phyloP scores from a whole-genome alignment of 495 filamentous ascomycete species.

The Penicillium longicatenatum region DNA sequence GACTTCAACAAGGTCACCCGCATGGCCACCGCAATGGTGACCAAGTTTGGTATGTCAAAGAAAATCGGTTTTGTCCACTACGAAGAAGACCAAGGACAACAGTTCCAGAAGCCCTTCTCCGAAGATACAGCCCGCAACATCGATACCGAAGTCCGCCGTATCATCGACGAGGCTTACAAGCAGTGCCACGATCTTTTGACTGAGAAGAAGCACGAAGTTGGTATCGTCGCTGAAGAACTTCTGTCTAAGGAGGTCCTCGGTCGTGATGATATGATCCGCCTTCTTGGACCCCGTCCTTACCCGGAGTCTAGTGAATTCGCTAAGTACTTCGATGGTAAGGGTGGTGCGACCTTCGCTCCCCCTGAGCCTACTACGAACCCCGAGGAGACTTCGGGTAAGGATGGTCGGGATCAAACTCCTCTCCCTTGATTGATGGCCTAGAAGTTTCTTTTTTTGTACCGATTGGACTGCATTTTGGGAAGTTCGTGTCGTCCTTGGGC shows the following conservation, averaged over 20 bases:
- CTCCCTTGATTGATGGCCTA: constrained; percentile 37
- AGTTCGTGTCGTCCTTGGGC: constrained; percentile 19
- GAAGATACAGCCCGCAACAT: constrained; percentile 91
- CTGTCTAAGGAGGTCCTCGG: constrained; percentile 86
- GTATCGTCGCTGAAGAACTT: constrained; percentile 89
- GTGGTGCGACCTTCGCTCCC: constrained; percentile 54
- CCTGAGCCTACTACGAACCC: constrained; percentile 53
- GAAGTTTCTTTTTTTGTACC: constrained; percentile 19
- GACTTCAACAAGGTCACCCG: constrained; percentile 98
- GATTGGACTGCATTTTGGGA: constrained; percentile 26
- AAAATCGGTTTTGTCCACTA: constrained; percentile 92
- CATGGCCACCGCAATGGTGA: constrained; percentile 96
- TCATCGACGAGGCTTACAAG: constrained; percentile 87
- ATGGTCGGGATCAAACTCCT: constrained; percentile 48
- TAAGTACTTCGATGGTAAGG: constrained; percentile 78
- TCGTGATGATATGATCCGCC: constrained; percentile 85
- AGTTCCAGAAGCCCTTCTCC: constrained; percentile 91
- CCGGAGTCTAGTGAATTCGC: constrained; percentile 83
- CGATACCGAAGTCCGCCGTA: constrained; percentile 84
- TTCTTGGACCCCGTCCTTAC: constrained; percentile 81
- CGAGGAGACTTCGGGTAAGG: constrained; percentile 38
- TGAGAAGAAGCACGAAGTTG: constrained; percentile 85
- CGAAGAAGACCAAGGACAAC: constrained; percentile 74
- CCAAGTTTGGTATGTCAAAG: constrained; percentile 94
- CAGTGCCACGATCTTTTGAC: constrained; percentile 82